phyloP scores from a whole-genome alignment of 495 filamentous ascomycete species.

The Xylaria nigripes region DNA sequence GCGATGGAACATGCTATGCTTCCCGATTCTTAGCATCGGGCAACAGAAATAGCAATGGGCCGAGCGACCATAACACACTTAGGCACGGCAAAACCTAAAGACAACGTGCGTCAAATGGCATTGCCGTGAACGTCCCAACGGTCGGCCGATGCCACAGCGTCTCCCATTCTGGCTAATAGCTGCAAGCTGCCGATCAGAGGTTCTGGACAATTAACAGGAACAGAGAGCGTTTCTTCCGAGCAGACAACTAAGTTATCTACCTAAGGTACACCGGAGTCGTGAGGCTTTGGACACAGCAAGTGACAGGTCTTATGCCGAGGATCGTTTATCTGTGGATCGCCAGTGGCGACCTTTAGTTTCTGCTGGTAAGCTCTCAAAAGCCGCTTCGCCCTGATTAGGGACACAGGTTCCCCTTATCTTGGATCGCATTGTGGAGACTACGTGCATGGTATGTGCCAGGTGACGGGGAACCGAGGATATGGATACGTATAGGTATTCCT shows the following conservation, averaged over 20 bases:
- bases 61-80: conserved; percentile 3
- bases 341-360: not conserved
- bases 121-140: not conserved
- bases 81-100: not conserved
- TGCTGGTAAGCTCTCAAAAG: not conserved
- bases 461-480: not conserved
- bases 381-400: too few relatives aligned
- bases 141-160: conserved; percentile 5
- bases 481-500: not conserved
- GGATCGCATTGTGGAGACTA: not conserved
- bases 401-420: not conserved
- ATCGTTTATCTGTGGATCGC: not conserved
- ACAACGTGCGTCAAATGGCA: conserved; percentile 4
- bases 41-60: not conserved
- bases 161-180: not conserved
- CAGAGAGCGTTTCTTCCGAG: not conserved
- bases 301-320: not conserved
- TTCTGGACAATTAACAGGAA: conserved; percentile 3
- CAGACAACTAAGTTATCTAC: not conserved
- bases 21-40: conserved; percentile 4
- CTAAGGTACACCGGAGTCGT: not conserved
- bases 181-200: conserved; percentile 5
- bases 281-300: not conserved
- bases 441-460: not conserved
- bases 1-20: conserved; percentile 3